Base-by-base conservation (phyloP, 305 asterid species). In the Fraxinus angustifolia region DNA sequence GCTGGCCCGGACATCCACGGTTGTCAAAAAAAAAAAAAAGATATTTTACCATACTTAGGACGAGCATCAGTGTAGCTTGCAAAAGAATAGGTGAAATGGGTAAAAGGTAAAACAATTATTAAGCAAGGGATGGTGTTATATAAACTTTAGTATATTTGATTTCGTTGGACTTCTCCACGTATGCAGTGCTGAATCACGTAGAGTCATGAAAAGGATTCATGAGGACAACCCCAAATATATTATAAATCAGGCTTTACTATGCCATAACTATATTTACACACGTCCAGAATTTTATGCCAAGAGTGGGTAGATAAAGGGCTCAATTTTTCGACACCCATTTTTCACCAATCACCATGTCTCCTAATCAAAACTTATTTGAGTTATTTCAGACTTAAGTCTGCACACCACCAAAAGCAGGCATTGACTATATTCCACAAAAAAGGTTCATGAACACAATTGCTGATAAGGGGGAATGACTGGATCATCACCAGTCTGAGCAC, bases 381-480 rank as follows among this genome's bases (percentile, higher is more conserved):
- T 67, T 23, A 67, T 28, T 11, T 67, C 36, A 67, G 17, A 67
- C 73, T 65, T 67, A 28, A 67, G 19, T 33, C 73, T 26, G 73
- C 75, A 34, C 14, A 62, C 67, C 6, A 70, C n/a, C 28, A 50
- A 73, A 68, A 38, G 73, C 8, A 16, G 79, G 62, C 77, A 77
- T 73, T 73, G 67, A 73, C 68, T 75, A 26, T 65, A 34, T 45
- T 65, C 72, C 42, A 34, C 77, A 26, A 40, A 14, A 38, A 73
- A 28, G 17, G 34, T 21, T 78, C 36, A 65, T 53, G 58, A 60
- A 71, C 38, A 45, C 80, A 76, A 36, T 75, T 36, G 42, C 36
- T 26, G 50, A 73, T 35, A 82, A 7, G 71, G 65, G 65, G 84
- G 58, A 38, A 68, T 67, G 73, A 79, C 73, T 65, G 73, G 58